Percentiles rank a stretch among this genome's conserved stretches.
Evolutionary conservation across 768 basidiomycete species (phyloP).

Genomic region (Lyophyllum shimeji): DNA sequence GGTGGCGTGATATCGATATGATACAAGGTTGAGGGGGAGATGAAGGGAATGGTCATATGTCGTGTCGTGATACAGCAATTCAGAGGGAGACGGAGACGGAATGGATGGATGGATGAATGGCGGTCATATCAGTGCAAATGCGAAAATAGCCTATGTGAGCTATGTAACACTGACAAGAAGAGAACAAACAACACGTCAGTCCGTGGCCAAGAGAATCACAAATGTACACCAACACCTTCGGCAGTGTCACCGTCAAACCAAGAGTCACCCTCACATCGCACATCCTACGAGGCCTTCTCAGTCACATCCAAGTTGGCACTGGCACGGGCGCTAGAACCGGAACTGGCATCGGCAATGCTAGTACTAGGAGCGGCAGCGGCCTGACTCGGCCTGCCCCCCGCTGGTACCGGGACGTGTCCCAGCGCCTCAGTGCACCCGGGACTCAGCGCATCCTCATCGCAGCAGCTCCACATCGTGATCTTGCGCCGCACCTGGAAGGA

Average conservation of each 20-base stretch:
- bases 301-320: neutral
- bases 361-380: neutral
- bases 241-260: neutral
- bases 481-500: constrained; percentile 30
- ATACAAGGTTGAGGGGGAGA: neutral
- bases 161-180: no score
- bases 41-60: neutral
- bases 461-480: constrained; percentile 49
- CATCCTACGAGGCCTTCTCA: neutral
- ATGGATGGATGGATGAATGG: no score
- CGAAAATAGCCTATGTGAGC: no score
- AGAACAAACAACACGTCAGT: neutral
- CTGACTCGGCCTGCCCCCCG: neutral
- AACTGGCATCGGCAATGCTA: neutral
- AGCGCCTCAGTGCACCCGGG: constrained; percentile 30
- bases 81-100: no score
- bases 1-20: neutral
- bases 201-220: neutral
- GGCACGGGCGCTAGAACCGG: neutral
- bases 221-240: neutral
- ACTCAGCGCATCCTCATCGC: constrained; percentile 40
- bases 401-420: constrained; percentile 10
- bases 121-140: no score
- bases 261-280: neutral
- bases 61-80: neutral